These are phyloP conservation scores for Schizosaccharomyces osmophilus DNA, from an alignment of 805 yeast species.

Conservation along the genomic window DNA sequence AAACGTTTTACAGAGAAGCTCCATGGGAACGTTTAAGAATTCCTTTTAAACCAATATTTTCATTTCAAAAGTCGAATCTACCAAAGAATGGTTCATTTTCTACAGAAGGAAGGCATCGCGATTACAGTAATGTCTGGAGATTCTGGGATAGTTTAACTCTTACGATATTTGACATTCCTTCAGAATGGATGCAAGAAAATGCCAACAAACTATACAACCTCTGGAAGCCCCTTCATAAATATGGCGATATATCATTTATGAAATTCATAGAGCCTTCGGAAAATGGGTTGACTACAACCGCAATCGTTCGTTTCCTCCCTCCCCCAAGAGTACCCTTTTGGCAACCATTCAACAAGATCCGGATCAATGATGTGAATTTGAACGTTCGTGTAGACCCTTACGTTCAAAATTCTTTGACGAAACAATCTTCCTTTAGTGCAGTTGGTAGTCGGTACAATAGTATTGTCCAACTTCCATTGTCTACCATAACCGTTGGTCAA, in stretches of 20 bases:
- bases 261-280: not conserved
- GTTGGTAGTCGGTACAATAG: not conserved
- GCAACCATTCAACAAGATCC: not conserved
- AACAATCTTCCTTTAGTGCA: not conserved
- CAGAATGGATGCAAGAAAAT: not conserved
- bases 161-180: not conserved
- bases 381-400: not conserved
- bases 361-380: not conserved
- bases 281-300: not conserved
- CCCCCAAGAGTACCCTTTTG: not conserved
- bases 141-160: not conserved
- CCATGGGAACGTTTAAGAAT: not conserved
- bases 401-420: not conserved
- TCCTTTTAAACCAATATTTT: not conserved
- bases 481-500: not conserved
- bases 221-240: not conserved
- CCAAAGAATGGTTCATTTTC: too few species aligned
- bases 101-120: too few species aligned
- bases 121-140: not conserved
- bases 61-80: too few species aligned
- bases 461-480: not conserved
- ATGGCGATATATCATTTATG: not conserved
- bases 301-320: not conserved
- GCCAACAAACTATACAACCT: not conserved
- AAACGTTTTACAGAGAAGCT: not conserved